Percentiles rank a stretch among this genome's conserved stretches.
Evolutionary conservation across 2,329 filamentous ascomycete species (phyloP).

Genomic region (Aureobasidium lini): DNA sequence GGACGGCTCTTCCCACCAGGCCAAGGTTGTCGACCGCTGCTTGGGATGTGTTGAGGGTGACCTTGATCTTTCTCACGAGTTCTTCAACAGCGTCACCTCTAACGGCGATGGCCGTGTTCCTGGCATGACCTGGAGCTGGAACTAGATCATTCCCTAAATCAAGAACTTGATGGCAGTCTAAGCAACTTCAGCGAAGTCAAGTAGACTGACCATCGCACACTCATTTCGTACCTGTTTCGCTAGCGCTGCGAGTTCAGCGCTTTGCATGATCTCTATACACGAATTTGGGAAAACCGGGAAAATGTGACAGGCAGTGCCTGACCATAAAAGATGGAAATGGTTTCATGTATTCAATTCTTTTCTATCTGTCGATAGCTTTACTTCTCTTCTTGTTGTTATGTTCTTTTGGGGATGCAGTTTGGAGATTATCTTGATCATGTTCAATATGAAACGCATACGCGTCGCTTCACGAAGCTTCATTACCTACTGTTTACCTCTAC

Average conservation of each 20-base stretch:
- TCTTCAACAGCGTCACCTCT: slow-evolving; percentile 31
- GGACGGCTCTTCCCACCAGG: slow-evolving; percentile 52
- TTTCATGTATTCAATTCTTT: slow-evolving; percentile 4
- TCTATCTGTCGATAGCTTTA: slow-evolving; percentile 14
- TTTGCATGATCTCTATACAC: slow-evolving; percentile 10
- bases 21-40: slow-evolving; percentile 67
- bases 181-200: slow-evolving; percentile 12
- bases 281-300: slow-evolving; percentile 1
- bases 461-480: background rate
- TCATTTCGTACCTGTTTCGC: slow-evolving; percentile 15
- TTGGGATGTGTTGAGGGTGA: slow-evolving; percentile 51
- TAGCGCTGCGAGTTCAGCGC: slow-evolving; percentile 13
- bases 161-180: background rate
- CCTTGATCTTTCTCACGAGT: slow-evolving; percentile 51
- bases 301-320: slow-evolving; percentile 13
- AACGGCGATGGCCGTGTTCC: slow-evolving; percentile 33
- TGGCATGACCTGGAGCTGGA: slow-evolving; percentile 37
- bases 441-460: background rate
- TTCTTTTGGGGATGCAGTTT: slow-evolving; percentile 1
- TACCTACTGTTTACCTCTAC: background rate
- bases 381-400: slow-evolving; percentile 12
- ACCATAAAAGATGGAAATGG: background rate
- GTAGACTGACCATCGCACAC: background rate
- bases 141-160: slow-evolving; percentile 15
- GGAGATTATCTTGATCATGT: background rate